phyloP scores from a whole-genome alignment of 306 rosid genomes.

The Trifolium repens region DNA sequence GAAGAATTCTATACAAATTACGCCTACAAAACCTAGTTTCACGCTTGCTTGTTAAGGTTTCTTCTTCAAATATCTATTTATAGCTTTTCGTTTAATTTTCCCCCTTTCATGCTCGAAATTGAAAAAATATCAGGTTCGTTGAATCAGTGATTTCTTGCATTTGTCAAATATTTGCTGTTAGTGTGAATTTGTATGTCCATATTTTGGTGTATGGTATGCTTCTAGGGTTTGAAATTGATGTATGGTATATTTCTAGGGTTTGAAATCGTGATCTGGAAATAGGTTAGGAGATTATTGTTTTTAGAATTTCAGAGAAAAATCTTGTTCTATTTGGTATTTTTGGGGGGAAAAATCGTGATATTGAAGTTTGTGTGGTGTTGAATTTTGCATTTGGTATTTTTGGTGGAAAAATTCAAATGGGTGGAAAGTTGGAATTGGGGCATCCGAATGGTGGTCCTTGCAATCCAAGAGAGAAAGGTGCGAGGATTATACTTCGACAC shows the following conservation, averaged over 20 bases:
- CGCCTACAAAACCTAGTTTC: slow-evolving; percentile 60
- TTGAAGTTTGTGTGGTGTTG: slow-evolving; percentile 30
- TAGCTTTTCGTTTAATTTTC: slow-evolving; percentile 18
- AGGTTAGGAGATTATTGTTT: slow-evolving; percentile 19
- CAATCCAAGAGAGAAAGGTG: slow-evolving; percentile 66
- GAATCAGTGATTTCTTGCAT: slow-evolving; percentile 36
- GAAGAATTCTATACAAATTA: slow-evolving; percentile 56
- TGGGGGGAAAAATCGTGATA: neutral
- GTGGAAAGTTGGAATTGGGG: slow-evolving; percentile 64
- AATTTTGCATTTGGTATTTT: slow-evolving; percentile 35
- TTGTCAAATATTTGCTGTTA: slow-evolving; percentile 37
- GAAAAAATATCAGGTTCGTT: slow-evolving; percentile 8
- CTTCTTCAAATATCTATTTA: slow-evolving; percentile 27
- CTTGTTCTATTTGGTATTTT: neutral
- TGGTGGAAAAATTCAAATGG: slow-evolving; percentile 58
- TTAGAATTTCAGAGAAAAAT: slow-evolving; percentile 38
- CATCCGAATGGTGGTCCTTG: slow-evolving; percentile 47
- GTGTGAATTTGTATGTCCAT: slow-evolving; percentile 8
- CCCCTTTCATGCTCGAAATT: slow-evolving; percentile 40
- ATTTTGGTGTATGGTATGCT: no score
- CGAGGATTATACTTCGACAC: slow-evolving; percentile 66
- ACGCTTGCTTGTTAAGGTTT: slow-evolving; percentile 47
- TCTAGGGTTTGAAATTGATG: no score
- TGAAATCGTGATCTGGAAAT: slow-evolving; percentile 33
- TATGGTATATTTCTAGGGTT: slow-evolving; percentile 44